Evolutionary conservation across 2,329 filamentous ascomycete species (phyloP).

Genomic region (Stagonosporopsis tanaceti): DNA sequence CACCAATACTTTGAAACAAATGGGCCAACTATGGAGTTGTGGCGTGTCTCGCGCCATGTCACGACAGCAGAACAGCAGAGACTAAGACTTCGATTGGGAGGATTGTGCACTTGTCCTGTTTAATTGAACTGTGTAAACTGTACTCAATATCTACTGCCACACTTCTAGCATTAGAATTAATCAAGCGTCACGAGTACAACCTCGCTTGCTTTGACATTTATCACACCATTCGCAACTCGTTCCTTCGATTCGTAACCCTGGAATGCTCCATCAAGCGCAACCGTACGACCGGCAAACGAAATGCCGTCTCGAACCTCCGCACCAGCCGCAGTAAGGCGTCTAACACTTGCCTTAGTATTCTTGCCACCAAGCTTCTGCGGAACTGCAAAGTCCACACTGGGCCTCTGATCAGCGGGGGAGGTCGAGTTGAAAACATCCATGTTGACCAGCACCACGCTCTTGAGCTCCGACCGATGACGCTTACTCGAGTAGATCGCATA

Average conservation of each 20-base stretch:
- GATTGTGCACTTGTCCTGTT: too few species aligned
- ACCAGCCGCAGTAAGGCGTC: conserved; percentile 22
- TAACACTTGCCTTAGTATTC: conserved; percentile 9
- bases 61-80: too few species aligned
- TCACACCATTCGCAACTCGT: conserved; percentile 2
- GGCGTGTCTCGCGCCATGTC: too few species aligned
- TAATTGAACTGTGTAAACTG: too few species aligned
- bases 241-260: conserved; percentile 14
- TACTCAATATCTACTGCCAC: too few species aligned
- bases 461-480: conserved; percentile 7
- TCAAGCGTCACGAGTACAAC: conserved; percentile 2
- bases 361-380: conserved; percentile 11
- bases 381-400: conserved; percentile 14
- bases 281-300: conserved; percentile 17
- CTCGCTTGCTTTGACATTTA: conserved; percentile 23
- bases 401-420: conserved; percentile 8
- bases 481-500: conserved; percentile 22
- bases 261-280: conserved; percentile 21
- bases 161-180: too few species aligned
- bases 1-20: too few species aligned
- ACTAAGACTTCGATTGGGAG: too few species aligned
- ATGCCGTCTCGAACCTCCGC: conserved; percentile 21
- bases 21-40: too few species aligned
- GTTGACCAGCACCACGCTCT: conserved; percentile 26
- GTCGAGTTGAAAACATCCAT: conserved; percentile 27